Evolutionary conservation across 2,329 filamentous ascomycete genomes (phyloP).

Genomic region (Trichoderma endophyticum): DNA sequence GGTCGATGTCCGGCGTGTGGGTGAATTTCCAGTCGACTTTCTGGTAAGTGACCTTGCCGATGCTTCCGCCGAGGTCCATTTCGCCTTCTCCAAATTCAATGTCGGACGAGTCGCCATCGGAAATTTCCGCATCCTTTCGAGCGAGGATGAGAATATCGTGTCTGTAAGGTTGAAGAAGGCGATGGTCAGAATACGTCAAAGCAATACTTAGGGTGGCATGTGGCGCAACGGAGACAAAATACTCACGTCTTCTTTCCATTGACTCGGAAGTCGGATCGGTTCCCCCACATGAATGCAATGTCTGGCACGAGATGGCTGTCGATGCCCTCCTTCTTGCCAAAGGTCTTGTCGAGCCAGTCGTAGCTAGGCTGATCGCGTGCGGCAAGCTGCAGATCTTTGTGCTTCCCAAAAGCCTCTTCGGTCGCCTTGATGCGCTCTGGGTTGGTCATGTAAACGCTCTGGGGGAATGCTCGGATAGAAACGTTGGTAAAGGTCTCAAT

Average conservation of each 20-base stretch:
- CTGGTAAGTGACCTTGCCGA: constrained; percentile 10
- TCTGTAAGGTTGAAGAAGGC: not conserved
- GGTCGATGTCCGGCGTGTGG: constrained; percentile 10
- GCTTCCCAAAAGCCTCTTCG: constrained; percentile 11
- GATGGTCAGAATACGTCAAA: not conserved
- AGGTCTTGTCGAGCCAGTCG: constrained; percentile 6
- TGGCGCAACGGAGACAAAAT: not conserved
- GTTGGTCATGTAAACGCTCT: constrained; percentile 15
- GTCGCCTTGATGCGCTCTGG: constrained; percentile 10
- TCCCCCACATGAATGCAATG: constrained; percentile 15
- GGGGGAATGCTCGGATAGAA: constrained; percentile 9
- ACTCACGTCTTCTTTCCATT: constrained; percentile 6
- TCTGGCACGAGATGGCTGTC: constrained; percentile 6
- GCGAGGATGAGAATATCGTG: constrained; percentile 13
- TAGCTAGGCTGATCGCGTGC: constrained; percentile 10
- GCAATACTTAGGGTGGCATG: too few relatives aligned
- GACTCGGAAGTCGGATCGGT: constrained; percentile 11
- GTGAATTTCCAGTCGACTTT: constrained; percentile 16
- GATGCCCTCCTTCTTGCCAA: not conserved
- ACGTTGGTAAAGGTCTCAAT: constrained; percentile 12
- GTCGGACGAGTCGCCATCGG: not conserved
- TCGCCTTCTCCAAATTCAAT: constrained; percentile 10
- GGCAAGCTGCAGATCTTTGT: constrained; percentile 9
- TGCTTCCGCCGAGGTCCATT: constrained; percentile 1
- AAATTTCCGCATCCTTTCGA: constrained; percentile 6